These are phyloP conservation scores for Boletus rufocinnamomeus DNA, from an alignment of 768 basidiomycete genomes.

Conservation along the genomic window DNA sequence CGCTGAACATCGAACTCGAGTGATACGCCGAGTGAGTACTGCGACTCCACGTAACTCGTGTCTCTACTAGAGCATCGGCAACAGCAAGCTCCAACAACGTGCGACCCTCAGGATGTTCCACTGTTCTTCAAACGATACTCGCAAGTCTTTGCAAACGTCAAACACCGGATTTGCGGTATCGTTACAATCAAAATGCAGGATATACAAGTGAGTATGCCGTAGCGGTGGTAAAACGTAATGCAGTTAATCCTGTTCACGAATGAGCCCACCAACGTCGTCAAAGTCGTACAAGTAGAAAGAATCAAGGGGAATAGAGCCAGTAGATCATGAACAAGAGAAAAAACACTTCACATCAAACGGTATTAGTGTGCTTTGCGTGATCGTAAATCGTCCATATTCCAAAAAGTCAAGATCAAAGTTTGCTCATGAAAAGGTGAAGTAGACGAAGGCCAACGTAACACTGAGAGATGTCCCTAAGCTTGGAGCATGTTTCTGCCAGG, in stretches of 20 bases:
- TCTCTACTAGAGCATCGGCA: background rate
- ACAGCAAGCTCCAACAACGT: background rate
- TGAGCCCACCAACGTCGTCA: conserved; percentile 19
- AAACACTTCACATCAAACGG: conserved; percentile 14
- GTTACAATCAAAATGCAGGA: conserved; percentile 28
- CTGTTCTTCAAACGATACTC: conserved; percentile 16
- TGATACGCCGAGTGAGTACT: conserved; percentile 10
- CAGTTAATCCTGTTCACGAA: conserved; percentile 12
- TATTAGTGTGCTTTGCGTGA: conserved; percentile 11
- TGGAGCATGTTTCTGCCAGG: conserved; percentile 28
- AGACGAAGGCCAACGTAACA: conserved; percentile 18
- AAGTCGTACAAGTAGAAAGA: conserved; percentile 17
- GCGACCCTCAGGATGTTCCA: background rate
- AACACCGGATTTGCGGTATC: background rate
- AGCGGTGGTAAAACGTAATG: conserved; percentile 10
- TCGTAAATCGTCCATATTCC: conserved; percentile 13
- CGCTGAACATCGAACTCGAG: background rate
- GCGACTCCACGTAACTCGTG: background rate
- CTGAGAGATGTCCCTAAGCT: conserved; percentile 16
- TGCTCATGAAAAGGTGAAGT: conserved; percentile 24
- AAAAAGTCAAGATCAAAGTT: conserved; percentile 11
- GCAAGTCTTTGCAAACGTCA: background rate
- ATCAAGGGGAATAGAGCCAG: conserved; percentile 1
- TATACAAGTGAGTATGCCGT: conserved; percentile 28
- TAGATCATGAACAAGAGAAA: conserved; percentile 21